phyloP scores from a whole-genome alignment of 768 basidiomycete genomes.

The Lactarius deliciosus region DNA sequence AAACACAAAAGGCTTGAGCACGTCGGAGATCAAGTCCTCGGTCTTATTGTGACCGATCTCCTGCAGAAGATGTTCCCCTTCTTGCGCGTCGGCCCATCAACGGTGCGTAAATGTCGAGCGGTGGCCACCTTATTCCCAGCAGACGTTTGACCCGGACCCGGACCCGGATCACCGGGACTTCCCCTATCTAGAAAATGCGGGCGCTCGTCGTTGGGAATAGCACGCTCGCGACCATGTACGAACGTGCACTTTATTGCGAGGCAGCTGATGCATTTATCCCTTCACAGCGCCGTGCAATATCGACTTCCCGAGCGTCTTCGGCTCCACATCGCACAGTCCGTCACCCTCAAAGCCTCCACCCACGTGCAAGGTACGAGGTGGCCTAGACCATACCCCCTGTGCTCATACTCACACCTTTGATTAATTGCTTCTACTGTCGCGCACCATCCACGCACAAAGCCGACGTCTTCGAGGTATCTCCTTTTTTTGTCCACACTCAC shows the following conservation, averaged over 20 bases:
- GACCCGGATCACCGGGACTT: conserved; percentile 5
- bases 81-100: conserved; percentile 74
- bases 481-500: conserved; percentile 6
- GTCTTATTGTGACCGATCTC: conserved; percentile 62
- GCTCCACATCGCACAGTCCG: conserved; percentile 69
- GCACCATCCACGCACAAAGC: conserved; percentile 44
- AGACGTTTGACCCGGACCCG: background rate
- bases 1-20: conserved; percentile 59
- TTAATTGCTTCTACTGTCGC: conserved; percentile 5
- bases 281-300: conserved; percentile 59
- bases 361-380: conserved; percentile 66
- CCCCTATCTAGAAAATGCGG: conserved; percentile 65
- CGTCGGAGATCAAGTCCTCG: conserved; percentile 72
- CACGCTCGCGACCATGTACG: conserved; percentile 68
- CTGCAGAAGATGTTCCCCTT: conserved; percentile 64
- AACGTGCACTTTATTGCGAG: too few species aligned
- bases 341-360: conserved; percentile 64
- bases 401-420: conserved; percentile 12
- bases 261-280: conserved; percentile 6
- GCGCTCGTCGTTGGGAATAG: conserved; percentile 72
- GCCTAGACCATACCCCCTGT: background rate
- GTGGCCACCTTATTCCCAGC: background rate
- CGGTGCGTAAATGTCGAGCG: conserved; percentile 42
- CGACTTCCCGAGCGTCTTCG: conserved; percentile 59
- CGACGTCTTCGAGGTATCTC: conserved; percentile 71